Percentiles rank a stretch among this genome's conserved stretches.
phyloP scores from a whole-genome alignment of 108 stramenopile species.

The Cyclotella choctawhatcheeana region DNA sequence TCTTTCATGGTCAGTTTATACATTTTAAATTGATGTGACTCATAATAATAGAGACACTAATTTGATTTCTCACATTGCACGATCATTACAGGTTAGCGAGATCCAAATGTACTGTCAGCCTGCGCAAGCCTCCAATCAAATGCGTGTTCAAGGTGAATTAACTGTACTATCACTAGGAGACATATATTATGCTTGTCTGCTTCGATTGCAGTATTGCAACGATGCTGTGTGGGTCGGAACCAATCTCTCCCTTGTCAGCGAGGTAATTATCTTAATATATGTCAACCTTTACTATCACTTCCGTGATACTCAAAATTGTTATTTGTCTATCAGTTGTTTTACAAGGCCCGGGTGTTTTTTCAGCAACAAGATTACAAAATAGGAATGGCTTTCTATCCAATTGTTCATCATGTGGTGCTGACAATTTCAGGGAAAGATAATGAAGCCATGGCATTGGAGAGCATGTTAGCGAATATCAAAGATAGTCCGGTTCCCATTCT shows the following conservation, averaged over 20 bases:
- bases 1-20: constrained; percentile 2
- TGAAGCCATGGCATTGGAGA: background rate
- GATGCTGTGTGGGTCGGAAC: background rate
- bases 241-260: background rate
- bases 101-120: too few relatives aligned
- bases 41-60: too few relatives aligned
- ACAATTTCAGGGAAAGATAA: background rate
- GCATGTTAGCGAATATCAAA: background rate
- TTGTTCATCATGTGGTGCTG: too few relatives aligned
- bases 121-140: background rate
- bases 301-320: too few relatives aligned
- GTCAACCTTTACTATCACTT: too few relatives aligned
- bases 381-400: too few relatives aligned
- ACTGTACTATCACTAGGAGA: background rate
- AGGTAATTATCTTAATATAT: background rate
- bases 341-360: too few relatives aligned
- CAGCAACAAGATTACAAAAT: too few relatives aligned
- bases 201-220: background rate
- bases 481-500: background rate
- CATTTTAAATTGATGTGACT: too few relatives aligned
- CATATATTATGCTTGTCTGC: background rate
- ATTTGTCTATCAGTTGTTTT: too few relatives aligned
- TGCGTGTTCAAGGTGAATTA: background rate
- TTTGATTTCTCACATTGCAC: too few relatives aligned
- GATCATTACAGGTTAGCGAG: too few relatives aligned